Evolutionary conservation across 495 filamentous ascomycete species (phyloP).

Genomic region (Paragyromitra xinjiangensis): DNA sequence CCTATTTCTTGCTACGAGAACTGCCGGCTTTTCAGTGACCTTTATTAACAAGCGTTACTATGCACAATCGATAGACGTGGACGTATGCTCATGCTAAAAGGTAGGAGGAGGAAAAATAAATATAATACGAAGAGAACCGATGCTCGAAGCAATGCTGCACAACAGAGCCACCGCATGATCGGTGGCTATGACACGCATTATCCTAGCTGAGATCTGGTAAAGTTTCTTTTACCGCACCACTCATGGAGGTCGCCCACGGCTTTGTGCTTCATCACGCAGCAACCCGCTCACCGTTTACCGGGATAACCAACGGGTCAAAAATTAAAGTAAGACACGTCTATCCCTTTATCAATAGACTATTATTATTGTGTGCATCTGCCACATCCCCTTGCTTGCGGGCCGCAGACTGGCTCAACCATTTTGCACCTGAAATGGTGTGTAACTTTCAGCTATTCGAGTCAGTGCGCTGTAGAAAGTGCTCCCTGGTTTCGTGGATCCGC

Average conservation of each 20-base stretch:
- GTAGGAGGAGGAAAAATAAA: conserved; percentile 1
- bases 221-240: conserved; percentile 25
- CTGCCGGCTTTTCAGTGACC: not conserved
- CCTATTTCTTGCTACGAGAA: not conserved
- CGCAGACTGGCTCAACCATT: conserved; percentile 20
- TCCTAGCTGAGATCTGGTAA: conserved; percentile 27
- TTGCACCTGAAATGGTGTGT: not conserved
- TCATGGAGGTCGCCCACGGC: not conserved
- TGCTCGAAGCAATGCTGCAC: conserved; percentile 2
- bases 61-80: not conserved
- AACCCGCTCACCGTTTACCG: conserved; percentile 2
- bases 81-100: not conserved
- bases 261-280: conserved; percentile 19
- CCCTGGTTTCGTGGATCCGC: conserved; percentile 4
- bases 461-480: conserved; percentile 5
- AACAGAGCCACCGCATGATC: conserved; percentile 4
- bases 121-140: not conserved
- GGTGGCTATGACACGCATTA: conserved; percentile 21
- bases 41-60: not conserved
- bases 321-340: conserved; percentile 18
- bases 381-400: conserved; percentile 6
- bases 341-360: not conserved
- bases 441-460: conserved; percentile 14
- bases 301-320: conserved; percentile 5
- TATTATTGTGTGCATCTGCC: conserved; percentile 14